These are phyloP conservation scores for Cytospora chrysosperma DNA, from an alignment of 2,329 filamentous ascomycete genomes.

Conservation along the genomic window DNA sequence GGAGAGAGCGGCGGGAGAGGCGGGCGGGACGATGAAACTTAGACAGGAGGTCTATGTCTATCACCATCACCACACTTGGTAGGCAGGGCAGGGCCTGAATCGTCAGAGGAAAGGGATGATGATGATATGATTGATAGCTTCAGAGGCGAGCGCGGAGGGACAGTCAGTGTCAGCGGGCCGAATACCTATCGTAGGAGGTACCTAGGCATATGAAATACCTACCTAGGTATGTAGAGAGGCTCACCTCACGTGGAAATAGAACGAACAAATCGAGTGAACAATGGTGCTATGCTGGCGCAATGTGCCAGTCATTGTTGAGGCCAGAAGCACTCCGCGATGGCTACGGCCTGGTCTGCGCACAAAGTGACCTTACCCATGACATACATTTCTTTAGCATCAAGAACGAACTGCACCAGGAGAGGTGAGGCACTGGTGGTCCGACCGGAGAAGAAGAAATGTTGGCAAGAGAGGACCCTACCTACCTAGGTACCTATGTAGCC, in stretches of 20 bases:
- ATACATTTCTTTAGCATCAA: not conserved
- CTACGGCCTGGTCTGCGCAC: not conserved
- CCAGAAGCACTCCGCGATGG: not conserved
- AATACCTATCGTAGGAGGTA: too few relatives aligned
- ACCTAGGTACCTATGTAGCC: too few relatives aligned
- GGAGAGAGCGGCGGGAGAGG: constrained; percentile 10
- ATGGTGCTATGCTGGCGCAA: not conserved
- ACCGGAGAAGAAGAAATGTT: not conserved
- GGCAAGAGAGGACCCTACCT: not conserved
- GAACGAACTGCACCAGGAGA: not conserved
- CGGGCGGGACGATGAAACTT: constrained; percentile 9
- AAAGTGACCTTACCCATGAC: not conserved
- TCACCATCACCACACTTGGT: not conserved
- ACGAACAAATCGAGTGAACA: not conserved
- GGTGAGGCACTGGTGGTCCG: not conserved
- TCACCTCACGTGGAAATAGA: not conserved
- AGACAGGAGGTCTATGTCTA: constrained; percentile 5
- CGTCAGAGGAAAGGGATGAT: constrained; percentile 10
- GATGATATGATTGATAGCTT: too few relatives aligned
- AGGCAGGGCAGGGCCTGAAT: not conserved
- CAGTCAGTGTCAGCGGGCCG: not conserved
- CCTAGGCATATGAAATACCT: too few relatives aligned
- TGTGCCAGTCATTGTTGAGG: not conserved
- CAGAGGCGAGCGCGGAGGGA: not conserved
- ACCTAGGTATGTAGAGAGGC: too few relatives aligned